Evolutionary conservation across 371 early-diverging fungal species (phyloP), one percentile per base, ranked within the genome.

Genomic region (Coelomomyces lativittatus): DNA sequence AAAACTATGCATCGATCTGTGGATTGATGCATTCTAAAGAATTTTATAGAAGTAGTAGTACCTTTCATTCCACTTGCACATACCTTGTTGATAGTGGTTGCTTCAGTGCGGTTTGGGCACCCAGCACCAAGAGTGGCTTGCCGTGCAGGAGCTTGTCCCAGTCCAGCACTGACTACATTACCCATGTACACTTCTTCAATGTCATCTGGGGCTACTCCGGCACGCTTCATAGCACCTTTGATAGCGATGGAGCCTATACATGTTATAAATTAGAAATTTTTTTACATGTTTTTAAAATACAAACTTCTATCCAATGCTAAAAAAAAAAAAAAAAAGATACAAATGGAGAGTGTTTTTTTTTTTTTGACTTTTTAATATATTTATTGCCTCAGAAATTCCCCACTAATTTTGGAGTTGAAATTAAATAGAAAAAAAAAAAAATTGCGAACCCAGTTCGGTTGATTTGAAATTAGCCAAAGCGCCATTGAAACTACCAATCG

Each of bases 1-100:
- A n/a, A n/a, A n/a, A n/a, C n/a, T n/a, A n/a, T n/a, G n/a, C n/a
- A n/a, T n/a, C n/a, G n/a, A n/a, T n/a, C n/a, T n/a, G n/a, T n/a
- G n/a, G n/a, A n/a, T n/a, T n/a, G n/a, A n/a, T n/a, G n/a, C n/a
- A n/a, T n/a, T n/a, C n/a, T n/a, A n/a, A n/a, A n/a, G n/a, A n/a
- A n/a, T n/a, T n/a, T n/a, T n/a, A n/a, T n/a, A n/a, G n/a, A n/a
- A n/a, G n/a, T n/a, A n/a, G n/a, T n/a, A n/a, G 55, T 5, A 28
- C 57, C 70, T 65, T 93, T 92, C 84, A 89, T 80, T 21, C 89
- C 95, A 6, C 85, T 84, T 9, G 87, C 90, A 62, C 95, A 93
- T 19, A 90, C 89, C 62, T 91, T 91, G 67, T 91, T 91, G 54
- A 91, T 71, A 24, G 90, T 86, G 3, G 88, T 88, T 24, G 83